Base-by-base conservation (phyloP, 768 basidiomycete genomes). In the Tulasnella sp. region DNA sequence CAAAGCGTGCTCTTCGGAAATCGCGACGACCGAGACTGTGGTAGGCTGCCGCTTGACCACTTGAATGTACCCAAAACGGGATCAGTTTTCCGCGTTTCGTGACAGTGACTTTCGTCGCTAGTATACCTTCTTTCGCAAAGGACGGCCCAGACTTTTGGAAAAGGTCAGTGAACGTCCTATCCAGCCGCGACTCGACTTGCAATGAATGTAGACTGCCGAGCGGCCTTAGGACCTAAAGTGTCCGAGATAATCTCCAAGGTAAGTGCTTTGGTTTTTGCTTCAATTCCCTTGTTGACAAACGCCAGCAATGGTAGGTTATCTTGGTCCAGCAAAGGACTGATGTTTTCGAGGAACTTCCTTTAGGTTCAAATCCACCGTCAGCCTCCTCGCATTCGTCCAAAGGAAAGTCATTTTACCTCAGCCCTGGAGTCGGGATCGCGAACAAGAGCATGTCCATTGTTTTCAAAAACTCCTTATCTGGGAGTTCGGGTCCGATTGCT, bases 231-330 rank as follows among this genome's bases (percentile, higher is more conserved):
- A 16, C 92, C 92, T 75, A 90, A 92, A 1, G 91, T 91, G 79
- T 94, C 92, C 32, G 87, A 90, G 69, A 95, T 91, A 76, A 95
- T 93, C 78, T 95, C 93, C 66, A 95, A 82, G 3, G 93, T 94
- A 74, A 95, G 80, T 1, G 91, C 89, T 75, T 90, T 86, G 2
- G 91, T 91, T 62, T 81, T 86, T 42, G 88, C 86, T 79, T 94
- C 93, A 69, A 95, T 94, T 74, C 92, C 92, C 80, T 94, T 94
- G 82, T 94, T 94, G 72, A 94, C 92, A 77, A 94, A 94, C 64
- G 94, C 91, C 74, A 94, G 82, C 47, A 94, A 82, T 1, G 92
- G 92, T 66, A 88, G 82, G 16, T 84, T 75, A 19, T 84, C 79
- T 52, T 81, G 78, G 75, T 88, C 82, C 42, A 92, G 79, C 37